Evolutionary conservation across 768 basidiomycete genomes (phyloP).

Genomic region (Rhizopogon rudus): DNA sequence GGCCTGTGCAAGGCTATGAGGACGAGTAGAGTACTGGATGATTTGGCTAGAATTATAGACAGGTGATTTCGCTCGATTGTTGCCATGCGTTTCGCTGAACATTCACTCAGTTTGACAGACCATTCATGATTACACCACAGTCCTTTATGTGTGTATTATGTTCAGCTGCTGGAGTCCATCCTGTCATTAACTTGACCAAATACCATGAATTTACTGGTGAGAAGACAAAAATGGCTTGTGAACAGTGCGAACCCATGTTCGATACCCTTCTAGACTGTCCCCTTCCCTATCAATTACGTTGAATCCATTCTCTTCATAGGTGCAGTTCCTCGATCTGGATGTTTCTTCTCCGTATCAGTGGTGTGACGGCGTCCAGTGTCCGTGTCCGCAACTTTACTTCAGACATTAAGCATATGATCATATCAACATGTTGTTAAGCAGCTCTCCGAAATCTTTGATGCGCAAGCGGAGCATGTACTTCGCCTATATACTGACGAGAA

Average conservation of each 20-base stretch:
- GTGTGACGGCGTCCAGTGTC: not conserved
- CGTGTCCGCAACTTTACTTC: not conserved
- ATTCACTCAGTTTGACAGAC: not conserved
- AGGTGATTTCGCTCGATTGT: not conserved
- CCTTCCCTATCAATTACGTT: not conserved
- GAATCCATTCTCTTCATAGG: not conserved
- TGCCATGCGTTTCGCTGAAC: not conserved
- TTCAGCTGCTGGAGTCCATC: not conserved
- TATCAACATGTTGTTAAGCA: not conserved
- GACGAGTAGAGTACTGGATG: conserved; percentile 36
- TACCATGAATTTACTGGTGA: not conserved
- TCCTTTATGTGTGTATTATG: not conserved
- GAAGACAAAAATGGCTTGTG: not conserved
- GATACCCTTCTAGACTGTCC: not conserved
- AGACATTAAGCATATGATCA: not conserved
- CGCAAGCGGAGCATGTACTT: too few relatives aligned
- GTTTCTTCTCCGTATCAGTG: too few relatives aligned
- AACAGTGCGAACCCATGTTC: not conserved
- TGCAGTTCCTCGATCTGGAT: not conserved
- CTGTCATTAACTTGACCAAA: not conserved
- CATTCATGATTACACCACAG: not conserved
- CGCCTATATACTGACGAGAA: too few relatives aligned
- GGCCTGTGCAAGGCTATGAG: conserved; percentile 70
- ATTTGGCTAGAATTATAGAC: not conserved
- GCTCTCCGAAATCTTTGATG: not conserved